These are phyloP conservation scores for Periconia macrospinosa DNA, from an alignment of 2,329 filamentous ascomycete genomes.

Conservation along the genomic window DNA sequence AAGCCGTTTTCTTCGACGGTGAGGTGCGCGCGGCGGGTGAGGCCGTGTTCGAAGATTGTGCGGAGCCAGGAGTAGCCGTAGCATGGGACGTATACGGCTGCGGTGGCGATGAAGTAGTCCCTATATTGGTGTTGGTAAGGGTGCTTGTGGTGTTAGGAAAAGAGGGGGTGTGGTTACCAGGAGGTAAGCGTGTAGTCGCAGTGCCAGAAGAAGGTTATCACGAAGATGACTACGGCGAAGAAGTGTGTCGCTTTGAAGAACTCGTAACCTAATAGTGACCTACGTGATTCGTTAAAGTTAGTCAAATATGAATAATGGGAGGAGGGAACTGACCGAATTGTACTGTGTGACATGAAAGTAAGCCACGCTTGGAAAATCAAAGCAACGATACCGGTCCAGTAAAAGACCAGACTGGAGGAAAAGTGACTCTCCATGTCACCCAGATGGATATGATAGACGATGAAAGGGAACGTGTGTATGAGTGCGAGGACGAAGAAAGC, in stretches of 20 bases:
- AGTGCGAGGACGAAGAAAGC: constrained; percentile 60
- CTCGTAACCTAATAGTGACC: constrained; percentile 54
- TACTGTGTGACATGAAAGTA: constrained; percentile 57
- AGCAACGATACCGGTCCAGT: constrained; percentile 60
- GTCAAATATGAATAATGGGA: not conserved
- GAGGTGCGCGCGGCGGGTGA: constrained; percentile 48
- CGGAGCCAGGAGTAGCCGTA: constrained; percentile 51
- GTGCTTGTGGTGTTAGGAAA: not conserved
- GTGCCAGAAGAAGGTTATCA: constrained; percentile 64
- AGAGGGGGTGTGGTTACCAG: constrained; percentile 43
- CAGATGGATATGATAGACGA: constrained; percentile 54
- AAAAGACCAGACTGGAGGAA: constrained; percentile 47
- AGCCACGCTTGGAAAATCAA: constrained; percentile 58
- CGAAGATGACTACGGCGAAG: constrained; percentile 55
- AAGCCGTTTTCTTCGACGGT: constrained; percentile 22
- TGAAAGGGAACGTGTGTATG: constrained; percentile 63
- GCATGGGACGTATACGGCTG: constrained; percentile 53
- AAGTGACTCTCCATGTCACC: constrained; percentile 54
- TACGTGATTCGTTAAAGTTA: not conserved
- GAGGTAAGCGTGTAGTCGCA: constrained; percentile 59
- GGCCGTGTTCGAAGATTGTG: constrained; percentile 55
- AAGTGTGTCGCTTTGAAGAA: constrained; percentile 64
- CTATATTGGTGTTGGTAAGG: constrained; percentile 27
- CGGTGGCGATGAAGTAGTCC: constrained; percentile 65
- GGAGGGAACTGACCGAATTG: constrained; percentile 47